Evolutionary conservation across 345 rosid genomes (phyloP).

Genomic region (Eucalyptus erythrocorys): DNA sequence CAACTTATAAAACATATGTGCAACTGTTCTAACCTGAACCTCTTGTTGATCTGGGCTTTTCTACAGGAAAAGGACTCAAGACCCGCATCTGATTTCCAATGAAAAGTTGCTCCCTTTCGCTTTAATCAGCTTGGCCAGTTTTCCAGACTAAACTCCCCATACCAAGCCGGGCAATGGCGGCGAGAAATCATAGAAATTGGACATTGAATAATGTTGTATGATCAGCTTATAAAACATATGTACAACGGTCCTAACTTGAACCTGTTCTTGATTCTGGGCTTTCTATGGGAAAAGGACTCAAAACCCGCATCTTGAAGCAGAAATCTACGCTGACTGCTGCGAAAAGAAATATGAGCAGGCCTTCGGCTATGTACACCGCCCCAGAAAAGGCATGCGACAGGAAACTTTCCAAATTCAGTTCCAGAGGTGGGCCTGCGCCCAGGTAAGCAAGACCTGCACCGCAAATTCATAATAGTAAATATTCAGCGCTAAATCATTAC

Average conservation of each 20-base stretch:
- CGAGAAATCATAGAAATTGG: background rate
- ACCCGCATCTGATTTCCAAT: constrained; percentile 5
- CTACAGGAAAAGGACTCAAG: constrained; percentile 39
- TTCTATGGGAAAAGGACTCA: constrained; percentile 42
- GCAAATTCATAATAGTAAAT: background rate
- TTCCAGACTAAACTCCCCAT: background rate
- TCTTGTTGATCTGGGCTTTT: background rate
- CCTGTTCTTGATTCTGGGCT: background rate
- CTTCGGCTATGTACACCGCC: constrained; percentile 28
- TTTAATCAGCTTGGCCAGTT: background rate
- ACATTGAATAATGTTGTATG: background rate
- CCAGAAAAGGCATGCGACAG: constrained; percentile 30
- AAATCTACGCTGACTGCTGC: constrained; percentile 49
- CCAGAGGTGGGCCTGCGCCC: constrained; percentile 55
- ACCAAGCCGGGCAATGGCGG: background rate
- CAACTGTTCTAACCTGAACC: background rate
- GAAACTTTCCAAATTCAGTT: constrained; percentile 30
- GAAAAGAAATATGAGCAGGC: constrained; percentile 33
- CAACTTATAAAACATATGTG: background rate
- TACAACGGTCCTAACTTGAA: background rate
- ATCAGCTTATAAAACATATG: background rate
- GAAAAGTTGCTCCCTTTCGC: background rate
- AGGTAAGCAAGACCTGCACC: constrained; percentile 56
- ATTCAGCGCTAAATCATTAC: background rate
- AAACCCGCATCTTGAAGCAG: constrained; percentile 36